Evolutionary conservation across 768 basidiomycete genomes (phyloP), one percentile per base, ranked within the genome.

Genomic region (Auricularia auricula-judae): DNA sequence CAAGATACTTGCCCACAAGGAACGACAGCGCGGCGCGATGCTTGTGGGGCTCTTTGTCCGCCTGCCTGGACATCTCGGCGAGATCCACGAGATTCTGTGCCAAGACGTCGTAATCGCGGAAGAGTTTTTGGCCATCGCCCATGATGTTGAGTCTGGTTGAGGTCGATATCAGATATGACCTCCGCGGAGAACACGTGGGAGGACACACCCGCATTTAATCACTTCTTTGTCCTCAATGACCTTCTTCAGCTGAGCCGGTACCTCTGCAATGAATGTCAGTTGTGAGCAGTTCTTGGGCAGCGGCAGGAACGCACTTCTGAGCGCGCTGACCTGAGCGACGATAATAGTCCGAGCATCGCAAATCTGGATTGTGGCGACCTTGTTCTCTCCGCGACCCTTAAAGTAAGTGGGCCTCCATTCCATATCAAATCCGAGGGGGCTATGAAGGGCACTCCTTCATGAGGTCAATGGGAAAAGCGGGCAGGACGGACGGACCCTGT

Each of bases 61-160:
- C 78, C 39, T 72, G 71, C 21, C 67, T 68, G 3, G 81, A 82
- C 53, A 83, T 67, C 1, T 71, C 72, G 3, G 78, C 79, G 10
- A 83, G 79, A 62, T 83, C 82, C 21, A 82, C 75, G 4, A 83
- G 76, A 42, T 74, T 75, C 16, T 70, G 69, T 8, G 78, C 69
- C n/a, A 69, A 71, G 63, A 83, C 74, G 36, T 78, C 80, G 64
- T 73, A 83, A 66, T 83, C 82, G 18, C 74, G 72, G 64, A 74
- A 78, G 21, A 83, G 76, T 66, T 83, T 83, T 67, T 74, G 69
- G 3, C 81, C 82, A 35, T 83, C 82, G 36, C 79, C 82, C 82
- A 59, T 21, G 14, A 29, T 64, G 21, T 61, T 33, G 18, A 14
- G 44, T 44, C 11, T 23, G 43, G 18, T 42, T 39, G 56, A 54